Conservation (phyloP, 441 rosid genomes). For the Gossypium gossypioides region DNA sequence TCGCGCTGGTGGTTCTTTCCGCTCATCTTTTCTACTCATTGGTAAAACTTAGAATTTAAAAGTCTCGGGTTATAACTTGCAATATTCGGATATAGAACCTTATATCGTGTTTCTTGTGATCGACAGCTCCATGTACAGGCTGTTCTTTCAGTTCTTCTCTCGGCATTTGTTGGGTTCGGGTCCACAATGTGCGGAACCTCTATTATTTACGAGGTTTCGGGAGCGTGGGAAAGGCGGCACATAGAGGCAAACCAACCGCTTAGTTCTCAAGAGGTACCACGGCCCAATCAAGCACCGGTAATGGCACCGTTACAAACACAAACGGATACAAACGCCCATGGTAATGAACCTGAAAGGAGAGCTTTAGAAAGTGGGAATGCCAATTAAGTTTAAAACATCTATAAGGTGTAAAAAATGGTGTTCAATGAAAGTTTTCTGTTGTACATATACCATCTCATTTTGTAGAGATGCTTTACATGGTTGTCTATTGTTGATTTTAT, state of each 20-base stretch:
- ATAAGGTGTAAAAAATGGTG: background rate
- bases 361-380: constrained; percentile 14
- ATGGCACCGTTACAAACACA: constrained; percentile 2
- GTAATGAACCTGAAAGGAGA: constrained; percentile 18
- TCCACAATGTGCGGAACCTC: constrained; percentile 55
- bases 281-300: constrained; percentile 22
- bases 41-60: constrained; percentile 32
- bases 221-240: constrained; percentile 28
- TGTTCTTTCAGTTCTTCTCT: constrained; percentile 56
- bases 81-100: background rate
- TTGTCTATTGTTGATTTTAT: background rate
- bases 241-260: constrained; percentile 20
- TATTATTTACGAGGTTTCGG: constrained; percentile 34
- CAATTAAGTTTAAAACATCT: background rate
- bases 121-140: constrained; percentile 62
- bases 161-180: constrained; percentile 74
- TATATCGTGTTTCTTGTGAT: background rate
- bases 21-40: constrained; percentile 66
- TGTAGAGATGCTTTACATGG: background rate
- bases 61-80: background rate
- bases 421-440: background rate
- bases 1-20: constrained; percentile 53
- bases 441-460: background rate
- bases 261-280: background rate
- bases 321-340: constrained; percentile 13